Evolutionary conservation across 768 basidiomycete species (phyloP), one percentile per base, ranked within the genome.

Genomic region (Mycena sanguinolenta): DNA sequence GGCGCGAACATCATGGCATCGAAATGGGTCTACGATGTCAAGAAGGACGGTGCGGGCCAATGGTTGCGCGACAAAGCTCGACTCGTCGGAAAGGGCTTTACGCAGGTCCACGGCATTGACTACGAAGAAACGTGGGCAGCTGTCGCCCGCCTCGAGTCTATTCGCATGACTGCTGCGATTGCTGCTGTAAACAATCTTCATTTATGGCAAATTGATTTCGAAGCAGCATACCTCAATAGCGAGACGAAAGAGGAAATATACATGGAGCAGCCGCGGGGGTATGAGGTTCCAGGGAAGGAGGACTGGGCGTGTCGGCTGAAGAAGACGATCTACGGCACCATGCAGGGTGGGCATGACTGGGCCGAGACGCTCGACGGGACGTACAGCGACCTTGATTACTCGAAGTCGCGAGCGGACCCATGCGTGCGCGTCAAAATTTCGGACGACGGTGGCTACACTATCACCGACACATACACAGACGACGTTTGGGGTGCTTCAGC

Each of bases 281-380:
- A n/a, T n/a, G n/a, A n/a, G n/a, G n/a, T n/a, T 34, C 63, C 28
- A 30, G 63, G 4, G 54, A 65, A 0, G 63, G 8, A 57, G n/a
- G n/a, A n/a, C n/a, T 65, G 63, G 63, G 55, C 8, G 19, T 65
- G 32, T n/a, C 17, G 54, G 2, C 63, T 65, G 3, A 53, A 46
- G 28, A 65, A 65, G 21, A 57, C 63, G 2, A 30, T 65, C 39
- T 65, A 65, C n/a, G 63, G 63, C 12, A 53, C 57, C 42, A 65
- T 46, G 16, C 63, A 65, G 36, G 63, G 54, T 13, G 55, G 54
- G 8, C 53, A 39, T 1, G 53, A 64, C 19, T 64, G 63, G 53
- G 54, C 54, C 21, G 39, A 53, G 21, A 52, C 55, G 28, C 54
- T 61, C 4, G 28, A 61, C 21, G 46, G 44, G 1, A 61, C 49